Evolutionary conservation across 805 yeast species (phyloP).

Genomic region (Scheffersomyces stipitis): DNA sequence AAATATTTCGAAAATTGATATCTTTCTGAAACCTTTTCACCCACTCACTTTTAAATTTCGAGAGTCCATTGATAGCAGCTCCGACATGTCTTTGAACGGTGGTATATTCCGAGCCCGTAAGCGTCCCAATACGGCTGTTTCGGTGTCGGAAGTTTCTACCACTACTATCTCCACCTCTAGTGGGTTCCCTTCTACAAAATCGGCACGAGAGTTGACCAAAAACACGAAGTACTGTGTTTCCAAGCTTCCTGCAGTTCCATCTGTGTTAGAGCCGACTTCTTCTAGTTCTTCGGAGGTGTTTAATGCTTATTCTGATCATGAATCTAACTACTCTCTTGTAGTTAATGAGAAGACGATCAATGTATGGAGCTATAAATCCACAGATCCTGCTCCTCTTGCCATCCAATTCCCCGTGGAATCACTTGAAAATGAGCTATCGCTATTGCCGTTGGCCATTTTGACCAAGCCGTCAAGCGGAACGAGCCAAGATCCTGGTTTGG

Average conservation of each 20-base stretch:
- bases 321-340: conserved; percentile 49
- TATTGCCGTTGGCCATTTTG: conserved; percentile 54
- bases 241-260: conserved; percentile 57
- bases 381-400: conserved; percentile 58
- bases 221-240: conserved; percentile 58
- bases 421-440: conserved; percentile 6
- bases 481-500: conserved; percentile 63
- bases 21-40: no score
- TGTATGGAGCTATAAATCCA: conserved; percentile 69
- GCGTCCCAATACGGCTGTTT: no score
- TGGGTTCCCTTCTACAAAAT: conserved; percentile 1
- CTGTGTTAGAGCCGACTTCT: conserved; percentile 25
- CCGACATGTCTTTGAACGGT: no score
- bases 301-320: conserved; percentile 48
- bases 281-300: conserved; percentile 24
- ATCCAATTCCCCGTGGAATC: conserved; percentile 49
- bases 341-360: conserved; percentile 51
- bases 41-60: no score
- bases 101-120: no score
- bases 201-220: conserved; percentile 49
- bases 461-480: conserved; percentile 57
- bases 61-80: no score
- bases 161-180: conserved; percentile 1
- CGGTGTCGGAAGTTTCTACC: no score
- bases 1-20: no score